Evolutionary conservation across 176 grass and related monocot species (phyloP).

Genomic region (Ensete glaucum): DNA sequence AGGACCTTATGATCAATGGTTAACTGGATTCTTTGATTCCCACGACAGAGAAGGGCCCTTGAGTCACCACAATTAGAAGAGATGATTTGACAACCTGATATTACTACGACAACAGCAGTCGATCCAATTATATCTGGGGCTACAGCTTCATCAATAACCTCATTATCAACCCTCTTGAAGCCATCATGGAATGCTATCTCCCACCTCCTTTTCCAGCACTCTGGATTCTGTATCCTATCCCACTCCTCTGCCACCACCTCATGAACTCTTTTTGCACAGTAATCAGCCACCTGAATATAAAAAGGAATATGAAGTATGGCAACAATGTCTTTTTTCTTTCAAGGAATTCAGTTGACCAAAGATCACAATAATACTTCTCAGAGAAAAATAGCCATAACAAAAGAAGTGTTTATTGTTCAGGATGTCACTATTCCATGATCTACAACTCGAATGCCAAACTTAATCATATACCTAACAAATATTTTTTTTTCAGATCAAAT

Average conservation of each 20-base stretch:
- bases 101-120: conserved; percentile 29
- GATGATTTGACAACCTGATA: conserved; percentile 44
- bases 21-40: conserved; percentile 28
- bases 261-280: conserved; percentile 39
- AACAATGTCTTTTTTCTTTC: neutral
- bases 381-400: neutral
- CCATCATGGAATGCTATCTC: conserved; percentile 26
- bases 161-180: conserved; percentile 34
- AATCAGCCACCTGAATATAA: conserved; percentile 29
- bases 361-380: neutral
- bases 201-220: conserved; percentile 34
- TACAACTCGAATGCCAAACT: no score
- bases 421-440: neutral
- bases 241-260: conserved; percentile 33
- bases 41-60: conserved; percentile 38
- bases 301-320: neutral
- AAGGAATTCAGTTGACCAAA: neutral
- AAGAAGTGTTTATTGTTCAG: neutral
- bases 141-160: conserved; percentile 26
- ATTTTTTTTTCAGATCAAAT: no score
- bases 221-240: conserved; percentile 16
- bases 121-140: conserved; percentile 42
- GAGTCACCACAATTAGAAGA: conserved; percentile 46
- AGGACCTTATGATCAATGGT: conserved; percentile 38
- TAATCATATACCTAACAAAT: no score